Evolutionary conservation across 176 grass and related monocot genomes (phyloP).

Genomic region (Oryza meridionalis): DNA sequence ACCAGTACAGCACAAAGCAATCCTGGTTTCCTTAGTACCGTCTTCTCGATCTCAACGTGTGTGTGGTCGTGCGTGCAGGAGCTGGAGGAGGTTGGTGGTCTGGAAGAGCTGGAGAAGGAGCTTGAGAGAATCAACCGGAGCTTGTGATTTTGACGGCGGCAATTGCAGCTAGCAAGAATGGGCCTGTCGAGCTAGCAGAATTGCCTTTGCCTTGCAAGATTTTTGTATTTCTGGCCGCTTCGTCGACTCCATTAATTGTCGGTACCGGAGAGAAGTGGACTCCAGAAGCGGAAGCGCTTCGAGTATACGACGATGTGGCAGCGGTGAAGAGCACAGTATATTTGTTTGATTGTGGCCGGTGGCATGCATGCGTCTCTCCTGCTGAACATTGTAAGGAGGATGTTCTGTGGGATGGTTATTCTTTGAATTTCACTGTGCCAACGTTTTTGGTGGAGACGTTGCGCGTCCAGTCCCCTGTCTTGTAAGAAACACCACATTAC

Average conservation of each 20-base stretch:
- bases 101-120: conserved; percentile 79
- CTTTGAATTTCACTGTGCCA: neutral
- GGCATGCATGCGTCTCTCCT: too few relatives aligned
- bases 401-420: neutral
- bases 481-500: conserved; percentile 21
- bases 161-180: neutral
- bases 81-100: conserved; percentile 75
- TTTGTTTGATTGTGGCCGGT: neutral
- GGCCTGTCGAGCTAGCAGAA: neutral
- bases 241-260: conserved; percentile 26
- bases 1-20: conserved; percentile 24
- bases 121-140: conserved; percentile 56
- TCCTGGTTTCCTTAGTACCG: neutral
- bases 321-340: neutral
- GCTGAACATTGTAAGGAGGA: neutral
- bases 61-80: conserved; percentile 56
- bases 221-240: neutral
- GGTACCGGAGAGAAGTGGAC: neutral
- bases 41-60: neutral
- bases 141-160: conserved; percentile 19
- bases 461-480: neutral
- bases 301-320: neutral
- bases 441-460: conserved; percentile 1
- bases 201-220: neutral
- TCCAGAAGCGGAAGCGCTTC: neutral